These are phyloP conservation scores for Macrocybe sp. DNA, from an alignment of 1,284 basidiomycete species.

Conservation along the genomic window DNA sequence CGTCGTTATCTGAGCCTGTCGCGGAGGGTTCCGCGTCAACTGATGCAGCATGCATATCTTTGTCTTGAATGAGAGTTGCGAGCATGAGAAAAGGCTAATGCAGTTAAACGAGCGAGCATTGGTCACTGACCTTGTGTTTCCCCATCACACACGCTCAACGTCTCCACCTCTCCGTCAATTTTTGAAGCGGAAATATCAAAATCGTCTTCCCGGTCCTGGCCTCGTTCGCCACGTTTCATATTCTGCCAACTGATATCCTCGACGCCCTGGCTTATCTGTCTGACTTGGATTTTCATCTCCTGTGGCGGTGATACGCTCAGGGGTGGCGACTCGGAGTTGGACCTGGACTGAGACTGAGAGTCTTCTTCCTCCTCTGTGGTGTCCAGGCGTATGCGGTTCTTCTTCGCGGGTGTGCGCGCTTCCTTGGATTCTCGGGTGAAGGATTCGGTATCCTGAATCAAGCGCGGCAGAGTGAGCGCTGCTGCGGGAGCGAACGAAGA, in stretches of 20 bases:
- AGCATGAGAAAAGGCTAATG: no score
- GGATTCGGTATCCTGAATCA: slow-evolving; percentile 37
- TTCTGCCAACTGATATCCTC: slow-evolving; percentile 70
- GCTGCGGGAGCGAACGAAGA: slow-evolving; percentile 12
- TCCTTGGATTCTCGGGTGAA: slow-evolving; percentile 30
- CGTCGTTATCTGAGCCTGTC: slow-evolving; percentile 29
- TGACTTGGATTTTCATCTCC: slow-evolving; percentile 68
- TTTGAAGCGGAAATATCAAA: slow-evolving; percentile 2
- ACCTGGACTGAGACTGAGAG: slow-evolving; percentile 20
- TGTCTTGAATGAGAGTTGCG: background rate
- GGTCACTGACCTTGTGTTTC: no score
- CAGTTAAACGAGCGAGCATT: no score
- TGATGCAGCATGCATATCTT: slow-evolving; percentile 1
- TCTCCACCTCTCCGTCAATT: slow-evolving; percentile 3
- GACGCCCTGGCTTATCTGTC: slow-evolving; percentile 72
- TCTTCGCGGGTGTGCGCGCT: slow-evolving; percentile 59
- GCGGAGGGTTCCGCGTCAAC: background rate
- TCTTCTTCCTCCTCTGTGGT: slow-evolving; percentile 59
- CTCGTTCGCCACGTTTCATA: slow-evolving; percentile 23
- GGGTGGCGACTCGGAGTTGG: slow-evolving; percentile 35
- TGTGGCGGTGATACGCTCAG: slow-evolving; percentile 59
- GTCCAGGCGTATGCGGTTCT: slow-evolving; percentile 60
- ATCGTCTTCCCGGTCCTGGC: no score
- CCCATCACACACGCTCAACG: no score
- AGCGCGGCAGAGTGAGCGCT: slow-evolving; percentile 9